A percentile compares a stretch with the other conserved stretches of the same genome.
Conservation (phyloP, 257 asterid species). For the Plantago ovata region DNA sequence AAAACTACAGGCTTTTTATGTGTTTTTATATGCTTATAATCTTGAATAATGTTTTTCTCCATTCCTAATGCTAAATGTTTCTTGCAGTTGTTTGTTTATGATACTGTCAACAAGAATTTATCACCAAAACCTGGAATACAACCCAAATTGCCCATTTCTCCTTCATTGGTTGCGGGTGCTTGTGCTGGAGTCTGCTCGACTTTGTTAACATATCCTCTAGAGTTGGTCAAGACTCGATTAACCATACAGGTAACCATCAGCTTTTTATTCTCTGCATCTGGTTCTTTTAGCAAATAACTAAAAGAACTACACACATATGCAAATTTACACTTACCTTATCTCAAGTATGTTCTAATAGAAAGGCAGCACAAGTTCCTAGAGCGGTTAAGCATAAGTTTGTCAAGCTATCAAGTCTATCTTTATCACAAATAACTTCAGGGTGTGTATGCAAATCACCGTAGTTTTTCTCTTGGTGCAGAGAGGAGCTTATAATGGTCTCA, state of each 20-base stretch:
- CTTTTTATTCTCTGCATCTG: background rate
- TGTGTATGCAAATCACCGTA: too few species aligned
- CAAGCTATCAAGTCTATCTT: too few species aligned
- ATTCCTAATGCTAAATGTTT: constrained; percentile 3
- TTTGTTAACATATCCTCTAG: constrained; percentile 85
- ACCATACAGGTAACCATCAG: constrained; percentile 69
- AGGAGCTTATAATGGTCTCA: constrained; percentile 65
- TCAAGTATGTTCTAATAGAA: too few species aligned
- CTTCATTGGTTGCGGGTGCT: constrained; percentile 90
- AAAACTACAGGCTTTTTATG: too few species aligned
- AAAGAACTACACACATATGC: too few species aligned
- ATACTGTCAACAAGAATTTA: constrained; percentile 79
- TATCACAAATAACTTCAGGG: too few species aligned
- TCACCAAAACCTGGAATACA: constrained; percentile 63
- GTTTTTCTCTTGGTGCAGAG: constrained; percentile 36
- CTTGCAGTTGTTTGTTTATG: constrained; percentile 76
- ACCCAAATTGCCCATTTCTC: constrained; percentile 63
- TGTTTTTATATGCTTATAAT: too few species aligned
- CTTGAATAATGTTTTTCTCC: too few species aligned
- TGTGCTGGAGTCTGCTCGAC: constrained; percentile 98
- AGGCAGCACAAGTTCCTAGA: too few species aligned
- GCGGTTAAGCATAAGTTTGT: too few species aligned
- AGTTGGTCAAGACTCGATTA: constrained; percentile 84
- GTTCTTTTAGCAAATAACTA: background rate
- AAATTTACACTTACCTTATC: too few species aligned